These are phyloP conservation scores for Rhizophagus clarus DNA, from an alignment of 192 early-diverging fungal species.

Conservation along the genomic window DNA sequence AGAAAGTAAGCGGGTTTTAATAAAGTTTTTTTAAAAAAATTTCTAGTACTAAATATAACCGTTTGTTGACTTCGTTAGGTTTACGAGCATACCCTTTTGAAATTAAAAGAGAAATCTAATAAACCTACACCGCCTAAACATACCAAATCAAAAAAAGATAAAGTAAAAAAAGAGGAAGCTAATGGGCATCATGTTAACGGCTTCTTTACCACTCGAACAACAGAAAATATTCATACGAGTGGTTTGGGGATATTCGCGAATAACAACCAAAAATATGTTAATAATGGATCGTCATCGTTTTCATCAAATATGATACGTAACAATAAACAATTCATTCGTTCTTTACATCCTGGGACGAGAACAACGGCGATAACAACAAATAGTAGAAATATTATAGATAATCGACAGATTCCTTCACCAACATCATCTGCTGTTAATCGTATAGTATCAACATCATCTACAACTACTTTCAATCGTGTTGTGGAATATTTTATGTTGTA, in stretches of 20 bases:
- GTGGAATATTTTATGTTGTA: not conserved
- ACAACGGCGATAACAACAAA: not conserved
- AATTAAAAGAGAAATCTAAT: slow-evolving; percentile 11
- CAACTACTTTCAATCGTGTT: not conserved
- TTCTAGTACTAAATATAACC: not conserved
- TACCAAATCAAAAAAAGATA: slow-evolving; percentile 6
- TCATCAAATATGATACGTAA: not conserved
- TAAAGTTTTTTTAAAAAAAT: not conserved
- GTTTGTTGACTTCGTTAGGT: not conserved
- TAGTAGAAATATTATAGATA: not conserved
- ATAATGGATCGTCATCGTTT: not conserved
- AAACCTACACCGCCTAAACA: not conserved
- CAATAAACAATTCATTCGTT: slow-evolving; percentile 4
- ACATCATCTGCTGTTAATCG: not conserved
- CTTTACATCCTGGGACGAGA: not conserved
- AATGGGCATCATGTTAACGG: not conserved
- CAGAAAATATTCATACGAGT: not conserved
- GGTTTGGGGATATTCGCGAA: not conserved
- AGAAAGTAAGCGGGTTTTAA: slow-evolving; percentile 32
- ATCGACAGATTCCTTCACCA: not conserved
- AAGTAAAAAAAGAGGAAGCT: not conserved
- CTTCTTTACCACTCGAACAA: not conserved
- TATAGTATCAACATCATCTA: slow-evolving; percentile 1
- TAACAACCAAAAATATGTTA: not conserved
- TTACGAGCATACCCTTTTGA: slow-evolving; percentile 16